These are phyloP conservation scores for Fusarium cicatricum DNA, from an alignment of 2,329 filamentous ascomycete species.

Conservation along the genomic window DNA sequence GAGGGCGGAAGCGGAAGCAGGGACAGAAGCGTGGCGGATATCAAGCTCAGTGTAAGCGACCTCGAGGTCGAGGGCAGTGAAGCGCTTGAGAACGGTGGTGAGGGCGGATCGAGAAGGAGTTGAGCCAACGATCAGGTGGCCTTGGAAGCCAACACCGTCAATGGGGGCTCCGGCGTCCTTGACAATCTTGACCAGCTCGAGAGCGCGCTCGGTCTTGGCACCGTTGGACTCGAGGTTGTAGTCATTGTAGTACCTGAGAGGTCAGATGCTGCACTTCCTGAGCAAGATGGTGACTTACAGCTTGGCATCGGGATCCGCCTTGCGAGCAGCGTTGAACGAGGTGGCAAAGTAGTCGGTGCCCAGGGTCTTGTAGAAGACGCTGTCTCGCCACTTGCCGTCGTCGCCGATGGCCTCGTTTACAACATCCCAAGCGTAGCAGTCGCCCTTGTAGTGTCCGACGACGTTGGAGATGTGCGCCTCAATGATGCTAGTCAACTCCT, in stretches of 20 bases:
- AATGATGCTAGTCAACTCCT: constrained; percentile 61
- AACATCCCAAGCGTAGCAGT: constrained; percentile 72
- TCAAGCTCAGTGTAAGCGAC: constrained; percentile 70
- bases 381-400: constrained; percentile 60
- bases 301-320: constrained; percentile 63
- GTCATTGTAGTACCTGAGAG: constrained; percentile 55
- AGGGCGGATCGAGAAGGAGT: constrained; percentile 56
- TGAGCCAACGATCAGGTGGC: constrained; percentile 65
- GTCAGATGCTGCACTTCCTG: constrained; percentile 1
- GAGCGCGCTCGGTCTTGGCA: constrained; percentile 55
- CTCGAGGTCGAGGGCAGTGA: constrained; percentile 61
- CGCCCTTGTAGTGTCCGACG: constrained; percentile 64
- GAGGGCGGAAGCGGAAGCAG: constrained; percentile 51
- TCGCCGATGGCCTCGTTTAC: constrained; percentile 71
- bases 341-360: constrained; percentile 65
- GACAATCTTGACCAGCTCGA: constrained; percentile 56
- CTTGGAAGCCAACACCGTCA: constrained; percentile 69
- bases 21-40: constrained; percentile 59
- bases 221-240: constrained; percentile 67
- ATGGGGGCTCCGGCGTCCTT: constrained; percentile 62
- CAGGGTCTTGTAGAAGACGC: constrained; percentile 63
- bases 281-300: constrained; percentile 45
- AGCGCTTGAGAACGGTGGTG: constrained; percentile 57
- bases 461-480: constrained; percentile 66
- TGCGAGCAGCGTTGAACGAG: constrained; percentile 64